A percentile compares a stretch with the other conserved stretches of the same genome.
Evolutionary conservation across 192 early-diverging fungal genomes (phyloP).

Genomic region (Coemansia sp.): DNA sequence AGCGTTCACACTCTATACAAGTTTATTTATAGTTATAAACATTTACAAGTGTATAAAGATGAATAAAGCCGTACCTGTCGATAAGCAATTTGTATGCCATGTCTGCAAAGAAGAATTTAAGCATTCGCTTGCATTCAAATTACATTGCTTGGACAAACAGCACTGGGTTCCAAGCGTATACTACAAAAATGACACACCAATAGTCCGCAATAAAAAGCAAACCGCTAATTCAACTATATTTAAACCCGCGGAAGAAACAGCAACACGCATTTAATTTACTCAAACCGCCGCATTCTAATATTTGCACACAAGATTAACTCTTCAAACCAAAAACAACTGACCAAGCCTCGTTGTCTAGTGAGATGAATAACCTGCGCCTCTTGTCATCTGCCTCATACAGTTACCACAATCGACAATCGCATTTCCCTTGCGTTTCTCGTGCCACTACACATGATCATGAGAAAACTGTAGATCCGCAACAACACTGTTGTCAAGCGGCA

Average conservation of each 20-base stretch:
- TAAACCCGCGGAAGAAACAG: neutral
- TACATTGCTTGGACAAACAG: no score
- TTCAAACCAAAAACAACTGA: neutral
- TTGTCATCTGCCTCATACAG: neutral
- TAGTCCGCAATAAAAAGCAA: neutral
- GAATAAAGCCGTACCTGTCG: no score
- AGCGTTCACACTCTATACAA: no score
- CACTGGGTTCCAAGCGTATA: neutral
- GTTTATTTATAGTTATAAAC: no score
- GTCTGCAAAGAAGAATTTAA: no score
- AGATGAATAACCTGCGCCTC: neutral
- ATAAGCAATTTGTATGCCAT: no score
- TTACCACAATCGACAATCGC: neutral
- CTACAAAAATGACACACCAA: neutral
- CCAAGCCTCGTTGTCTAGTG: neutral
- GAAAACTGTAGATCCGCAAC: neutral
- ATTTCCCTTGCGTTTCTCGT: neutral
- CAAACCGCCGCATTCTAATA: neutral
- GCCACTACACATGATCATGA: neutral
- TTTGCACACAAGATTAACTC: neutral
- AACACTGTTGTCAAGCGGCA: neutral
- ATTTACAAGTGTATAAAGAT: no score
- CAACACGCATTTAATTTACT: neutral
- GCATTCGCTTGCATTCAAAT: no score
- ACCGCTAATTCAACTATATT: neutral